Percentiles rank a stretch among this genome's conserved stretches.
Conservation (phyloP, 768 basidiomycete genomes). For the Clavaria fumosa region DNA sequence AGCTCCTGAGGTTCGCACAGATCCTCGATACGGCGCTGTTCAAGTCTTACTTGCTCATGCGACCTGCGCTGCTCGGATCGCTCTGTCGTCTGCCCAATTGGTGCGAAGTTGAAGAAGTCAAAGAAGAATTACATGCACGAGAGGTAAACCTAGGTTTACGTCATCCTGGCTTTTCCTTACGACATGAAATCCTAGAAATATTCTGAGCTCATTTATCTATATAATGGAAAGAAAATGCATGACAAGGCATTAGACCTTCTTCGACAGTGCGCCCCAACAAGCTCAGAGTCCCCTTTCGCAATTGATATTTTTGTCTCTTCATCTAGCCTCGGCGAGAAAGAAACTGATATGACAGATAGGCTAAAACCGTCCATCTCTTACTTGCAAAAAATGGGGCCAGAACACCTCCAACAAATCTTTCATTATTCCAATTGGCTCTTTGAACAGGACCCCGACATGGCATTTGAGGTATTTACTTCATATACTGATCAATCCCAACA, state of each 20-base stretch:
- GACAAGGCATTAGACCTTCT: slow-evolving; percentile 70
- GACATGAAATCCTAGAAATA: slow-evolving; percentile 47
- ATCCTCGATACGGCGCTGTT: slow-evolving; percentile 92
- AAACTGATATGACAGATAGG: slow-evolving; percentile 64
- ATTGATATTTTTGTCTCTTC: too few species aligned
- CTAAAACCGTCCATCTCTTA: slow-evolving; percentile 76
- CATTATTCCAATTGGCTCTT: slow-evolving; percentile 77
- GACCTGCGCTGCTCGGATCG: slow-evolving; percentile 69
- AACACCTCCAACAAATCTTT: slow-evolving; percentile 71
- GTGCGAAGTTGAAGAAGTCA: slow-evolving; percentile 93
- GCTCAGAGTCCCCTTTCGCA: too few species aligned
- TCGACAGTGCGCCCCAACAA: slow-evolving; percentile 63
- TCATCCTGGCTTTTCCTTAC: slow-evolving; percentile 3
- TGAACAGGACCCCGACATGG: slow-evolving; percentile 53
- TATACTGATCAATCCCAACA: not conserved
- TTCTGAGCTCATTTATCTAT: slow-evolving; percentile 78
- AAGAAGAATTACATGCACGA: slow-evolving; percentile 66
- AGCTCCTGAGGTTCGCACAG: slow-evolving; percentile 79
- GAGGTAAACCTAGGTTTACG: slow-evolving; percentile 36
- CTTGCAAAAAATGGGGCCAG: slow-evolving; percentile 77
- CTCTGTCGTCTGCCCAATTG: slow-evolving; percentile 87
- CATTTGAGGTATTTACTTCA: slow-evolving; percentile 43
- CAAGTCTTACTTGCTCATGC: slow-evolving; percentile 75
- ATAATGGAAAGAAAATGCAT: slow-evolving; percentile 94
- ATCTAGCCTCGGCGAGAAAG: slow-evolving; percentile 63